These are phyloP conservation scores for Penicillium psychrofluorescens DNA, from an alignment of 495 filamentous ascomycete genomes.

Conservation along the genomic window DNA sequence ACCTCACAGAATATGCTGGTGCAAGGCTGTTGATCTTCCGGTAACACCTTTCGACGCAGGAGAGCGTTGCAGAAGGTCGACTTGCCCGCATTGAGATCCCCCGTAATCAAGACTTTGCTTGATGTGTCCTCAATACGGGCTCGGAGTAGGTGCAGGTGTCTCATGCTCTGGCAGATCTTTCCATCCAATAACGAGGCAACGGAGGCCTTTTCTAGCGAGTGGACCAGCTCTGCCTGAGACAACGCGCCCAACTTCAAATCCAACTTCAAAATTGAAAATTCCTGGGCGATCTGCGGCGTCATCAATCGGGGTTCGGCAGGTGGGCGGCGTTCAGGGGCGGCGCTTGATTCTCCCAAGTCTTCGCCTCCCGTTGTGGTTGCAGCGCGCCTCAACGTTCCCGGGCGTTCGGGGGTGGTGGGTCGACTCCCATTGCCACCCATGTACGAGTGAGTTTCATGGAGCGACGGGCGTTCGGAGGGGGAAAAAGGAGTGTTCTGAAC, in stretches of 20 bases:
- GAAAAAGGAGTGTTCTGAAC: constrained; percentile 55
- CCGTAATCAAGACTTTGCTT: constrained; percentile 96
- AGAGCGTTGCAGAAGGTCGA: constrained; percentile 98
- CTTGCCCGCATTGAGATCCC: constrained; percentile 95
- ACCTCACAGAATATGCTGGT: constrained; percentile 99
- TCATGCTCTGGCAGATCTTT: constrained; percentile 86
- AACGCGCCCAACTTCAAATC: constrained; percentile 84
- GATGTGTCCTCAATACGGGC: constrained; percentile 96
- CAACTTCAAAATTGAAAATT: constrained; percentile 91
- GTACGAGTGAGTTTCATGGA: constrained; percentile 49
- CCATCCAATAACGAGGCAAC: constrained; percentile 86
- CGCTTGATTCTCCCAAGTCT: constrained; percentile 63
- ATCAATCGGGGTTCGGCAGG: constrained; percentile 66
- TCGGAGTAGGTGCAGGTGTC: constrained; percentile 76
- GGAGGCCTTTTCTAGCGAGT: constrained; percentile 89
- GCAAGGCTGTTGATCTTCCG: constrained; percentile 97
- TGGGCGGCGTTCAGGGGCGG: constrained; percentile 49
- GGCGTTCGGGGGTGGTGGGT: constrained; percentile 36
- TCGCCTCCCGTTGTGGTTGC: constrained; percentile 61
- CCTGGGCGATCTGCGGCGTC: constrained; percentile 86
- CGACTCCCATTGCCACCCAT: constrained; percentile 22
- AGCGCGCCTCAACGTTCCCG: constrained; percentile 54
- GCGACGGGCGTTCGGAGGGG: constrained; percentile 28
- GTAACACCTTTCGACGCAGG: constrained; percentile 82
- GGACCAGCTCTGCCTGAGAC: constrained; percentile 84